Conservation (phyloP, 345 rosid genomes). For the Camelina hispida region DNA sequence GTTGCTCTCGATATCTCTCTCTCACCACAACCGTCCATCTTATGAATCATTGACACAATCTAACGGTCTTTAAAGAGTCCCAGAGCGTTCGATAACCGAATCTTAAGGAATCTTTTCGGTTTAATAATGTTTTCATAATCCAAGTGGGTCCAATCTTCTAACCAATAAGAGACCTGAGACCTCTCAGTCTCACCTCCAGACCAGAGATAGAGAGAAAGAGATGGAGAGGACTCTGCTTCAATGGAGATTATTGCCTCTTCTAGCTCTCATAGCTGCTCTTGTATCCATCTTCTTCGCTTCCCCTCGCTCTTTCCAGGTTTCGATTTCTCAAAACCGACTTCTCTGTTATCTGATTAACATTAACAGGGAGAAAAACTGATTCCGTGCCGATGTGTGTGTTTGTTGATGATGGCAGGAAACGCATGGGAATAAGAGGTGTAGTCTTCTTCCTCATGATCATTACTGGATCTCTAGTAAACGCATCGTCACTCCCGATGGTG, state of each 20-base stretch:
- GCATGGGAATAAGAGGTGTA: slow-evolving; percentile 52
- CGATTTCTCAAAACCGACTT: not conserved
- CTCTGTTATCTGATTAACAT: slow-evolving; percentile 7
- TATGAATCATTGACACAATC: not conserved
- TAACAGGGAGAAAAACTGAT: not conserved
- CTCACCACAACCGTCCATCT: slow-evolving; percentile 30
- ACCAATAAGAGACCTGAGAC: slow-evolving; percentile 35
- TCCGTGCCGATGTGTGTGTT: slow-evolving; percentile 11
- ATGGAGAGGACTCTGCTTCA: slow-evolving; percentile 51
- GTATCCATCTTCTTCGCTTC: slow-evolving; percentile 50
- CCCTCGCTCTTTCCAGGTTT: slow-evolving; percentile 57
- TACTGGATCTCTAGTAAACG: slow-evolving; percentile 79
- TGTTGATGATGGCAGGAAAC: slow-evolving; percentile 44
- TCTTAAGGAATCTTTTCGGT: slow-evolving; percentile 24
- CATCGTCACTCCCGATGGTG: slow-evolving; percentile 69
- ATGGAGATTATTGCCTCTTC: slow-evolving; percentile 62
- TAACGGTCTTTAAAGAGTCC: slow-evolving; percentile 28
- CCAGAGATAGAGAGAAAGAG: not conserved
- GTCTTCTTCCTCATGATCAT: slow-evolving; percentile 71
- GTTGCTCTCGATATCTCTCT: slow-evolving; percentile 17
- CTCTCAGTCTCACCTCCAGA: not conserved
- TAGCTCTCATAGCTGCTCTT: slow-evolving; percentile 56
- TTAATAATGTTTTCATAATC: not conserved
- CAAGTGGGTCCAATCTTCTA: slow-evolving; percentile 18
- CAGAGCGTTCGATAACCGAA: slow-evolving; percentile 16